Conservation (phyloP, 2,329 filamentous ascomycete genomes). For the Raffaelea ambrosiae region DNA sequence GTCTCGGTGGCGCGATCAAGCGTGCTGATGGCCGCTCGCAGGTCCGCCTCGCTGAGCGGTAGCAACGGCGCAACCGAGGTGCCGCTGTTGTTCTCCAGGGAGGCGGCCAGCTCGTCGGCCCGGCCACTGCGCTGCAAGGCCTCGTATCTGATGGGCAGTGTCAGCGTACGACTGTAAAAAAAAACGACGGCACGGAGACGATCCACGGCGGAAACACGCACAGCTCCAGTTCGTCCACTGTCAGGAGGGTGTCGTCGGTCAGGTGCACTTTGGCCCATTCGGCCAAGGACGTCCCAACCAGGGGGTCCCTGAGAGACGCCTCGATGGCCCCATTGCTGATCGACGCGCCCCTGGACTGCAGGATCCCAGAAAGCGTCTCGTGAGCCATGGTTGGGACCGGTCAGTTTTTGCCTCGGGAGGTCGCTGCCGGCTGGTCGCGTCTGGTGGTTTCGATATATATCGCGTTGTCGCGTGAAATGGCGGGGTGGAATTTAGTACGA, state of each 20-base stretch:
- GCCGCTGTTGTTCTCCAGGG: slow-evolving; percentile 28
- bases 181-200: too few relatives aligned
- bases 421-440: too few relatives aligned
- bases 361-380: slow-evolving; percentile 4
- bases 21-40: slow-evolving; percentile 52
- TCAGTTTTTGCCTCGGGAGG: too few relatives aligned
- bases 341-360: slow-evolving; percentile 7
- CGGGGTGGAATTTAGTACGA: too few relatives aligned
- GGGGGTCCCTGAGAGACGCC: slow-evolving; percentile 25
- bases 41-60: slow-evolving; percentile 49
- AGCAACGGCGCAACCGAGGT: slow-evolving; percentile 26
- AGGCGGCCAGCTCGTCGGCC: slow-evolving; percentile 34
- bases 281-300: slow-evolving; percentile 26
- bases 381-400: not conserved
- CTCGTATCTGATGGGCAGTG: slow-evolving; percentile 34
- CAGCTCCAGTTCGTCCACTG: slow-evolving; percentile 44
- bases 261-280: slow-evolving; percentile 44
- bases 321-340: slow-evolving; percentile 18
- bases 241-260: slow-evolving; percentile 41
- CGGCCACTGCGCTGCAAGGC: slow-evolving; percentile 39
- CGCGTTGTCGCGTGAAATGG: too few relatives aligned
- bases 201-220: too few relatives aligned
- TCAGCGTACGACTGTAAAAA: too few relatives aligned
- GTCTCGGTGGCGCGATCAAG: slow-evolving; percentile 56
- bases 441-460: too few relatives aligned